Evolutionary conservation across 257 asterid genomes (phyloP), one percentile per base, ranked within the genome.

Genomic region (Linaria vulgaris): DNA sequence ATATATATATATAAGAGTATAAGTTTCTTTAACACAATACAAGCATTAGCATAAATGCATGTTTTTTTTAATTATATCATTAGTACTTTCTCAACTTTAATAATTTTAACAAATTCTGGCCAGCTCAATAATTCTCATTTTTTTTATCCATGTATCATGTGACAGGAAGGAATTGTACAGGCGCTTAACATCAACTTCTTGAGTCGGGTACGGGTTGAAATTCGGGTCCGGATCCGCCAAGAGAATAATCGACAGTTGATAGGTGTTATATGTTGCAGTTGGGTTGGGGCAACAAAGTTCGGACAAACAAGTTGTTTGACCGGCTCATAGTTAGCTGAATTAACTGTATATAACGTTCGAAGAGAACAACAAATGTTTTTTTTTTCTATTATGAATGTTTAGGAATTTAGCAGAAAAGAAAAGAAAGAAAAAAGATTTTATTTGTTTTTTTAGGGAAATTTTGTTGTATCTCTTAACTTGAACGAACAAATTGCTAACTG

Each of bases 151-250:
- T 5, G 13, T 1, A 19, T 2, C 3, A 11, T 44, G 3, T 68
- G 79, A n/a, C 82, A 88, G 96, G 78, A 77, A 79, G 68, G 96
- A 88, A 61, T 37, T 88, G 21, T 5, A 58, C 13, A 76, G 96
- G 76, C 74, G 94, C 59, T 12, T 81, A 8, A 60, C 59, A 27
- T 66, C 79, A 37, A 13, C 51, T 9, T 64, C 34, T 12, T 67
- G 61, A 69, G n/a, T 54, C 10, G 41, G 10, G 11, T 63, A 66
- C 12, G 10, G 41, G 41, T 34, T 45, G 30, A 3, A 46, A 24
- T 0, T 1, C 13, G 56, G 17, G 52, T 15, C 0, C 15, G 51
- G n/a, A 61, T 10, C 12, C 15, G 5, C 21, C 52, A 24, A 20
- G 67, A 56, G 30, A 23, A 16, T 30, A 22, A 20, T 38, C 11